Evolutionary conservation across 1,284 basidiomycete species (phyloP), one percentile per base, ranked within the genome.

Genomic region (Heliocybe sulcata): DNA sequence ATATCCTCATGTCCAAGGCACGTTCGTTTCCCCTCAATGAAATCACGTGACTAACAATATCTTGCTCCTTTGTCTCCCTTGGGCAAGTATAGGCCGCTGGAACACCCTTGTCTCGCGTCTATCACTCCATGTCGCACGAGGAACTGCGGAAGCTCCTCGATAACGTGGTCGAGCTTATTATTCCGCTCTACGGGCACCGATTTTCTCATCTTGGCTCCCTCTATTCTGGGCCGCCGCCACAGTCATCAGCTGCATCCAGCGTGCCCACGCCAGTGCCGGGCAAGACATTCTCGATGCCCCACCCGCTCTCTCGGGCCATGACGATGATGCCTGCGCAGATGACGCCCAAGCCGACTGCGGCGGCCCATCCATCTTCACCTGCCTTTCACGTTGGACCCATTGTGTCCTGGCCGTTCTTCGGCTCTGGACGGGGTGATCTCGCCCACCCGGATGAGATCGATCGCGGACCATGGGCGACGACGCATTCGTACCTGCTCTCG

Each of bases 401-500:
- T 63, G 80, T 92, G 55, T 90, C 88, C 2, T 92, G 90, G 88
- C 85, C 89, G 1, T 92, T 92, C 75, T 92, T 92, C 65, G 89
- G 89, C 45, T 85, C 85, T 8, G 82, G 85, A 61, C 78, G 90
- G 33, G 89, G 89, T 27, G 83, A 87, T 55, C 76, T 90, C 20
- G 62, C 70, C 1, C 83, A 87, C 61, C 81, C 86, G 1, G 70
- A 74, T 22, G 86, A 88, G 61, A 75, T 92, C 45, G 75, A 89
- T 61, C 82, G 89, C 20, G 90, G 89, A 1, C 89, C 89, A 0
- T 92, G 87, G 85, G 56, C 73, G 2, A 76, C 76, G 1, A 77
- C 81, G 2, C 66, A 70, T 22, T 72, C 72, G 2, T 92, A 92
- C 64, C 69, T 88, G 20, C 63, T 67, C 2, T 78, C 87, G 1